phyloP scores from a whole-genome alignment of 2,329 filamentous ascomycete species.

The Alternaria alternata region DNA sequence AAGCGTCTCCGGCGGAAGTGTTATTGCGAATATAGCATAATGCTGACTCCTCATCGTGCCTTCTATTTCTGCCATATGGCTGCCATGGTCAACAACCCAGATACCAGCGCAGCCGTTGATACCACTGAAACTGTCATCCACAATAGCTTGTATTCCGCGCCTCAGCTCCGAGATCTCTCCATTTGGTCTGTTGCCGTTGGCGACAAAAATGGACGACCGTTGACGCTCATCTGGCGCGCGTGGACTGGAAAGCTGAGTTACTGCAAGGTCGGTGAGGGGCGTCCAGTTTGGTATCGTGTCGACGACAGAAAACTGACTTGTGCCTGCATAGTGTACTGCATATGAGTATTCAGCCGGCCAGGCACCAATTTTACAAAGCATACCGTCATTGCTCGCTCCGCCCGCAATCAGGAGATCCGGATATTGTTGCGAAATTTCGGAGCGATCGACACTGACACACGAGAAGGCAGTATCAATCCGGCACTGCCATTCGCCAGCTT shows the following conservation, averaged over 20 bases:
- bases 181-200: conserved; percentile 55
- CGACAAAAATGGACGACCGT: conserved; percentile 47
- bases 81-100: conserved; percentile 49
- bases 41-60: conserved; percentile 37
- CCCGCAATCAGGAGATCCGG: conserved; percentile 82
- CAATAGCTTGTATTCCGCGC: conserved; percentile 51
- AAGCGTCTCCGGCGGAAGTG: conserved; percentile 43
- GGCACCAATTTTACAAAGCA: conserved; percentile 72
- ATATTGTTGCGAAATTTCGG: conserved; percentile 61
- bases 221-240: conserved; percentile 29
- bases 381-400: conserved; percentile 79
- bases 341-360: conserved; percentile 56
- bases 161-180: conserved; percentile 56
- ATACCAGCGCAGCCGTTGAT: conserved; percentile 47
- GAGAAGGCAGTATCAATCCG: conserved; percentile 85
- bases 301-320: conserved; percentile 57
- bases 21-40: conserved; percentile 49
- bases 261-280: conserved; percentile 59
- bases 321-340: conserved; percentile 60
- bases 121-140: conserved; percentile 39
- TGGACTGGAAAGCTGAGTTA: conserved; percentile 38
- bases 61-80: conserved; percentile 37
- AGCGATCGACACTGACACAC: conserved; percentile 62
- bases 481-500: conserved; percentile 68
- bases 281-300: conserved; percentile 70